Evolutionary conservation across 441 rosid species (phyloP), one percentile per base, ranked within the genome.

Genomic region (Macaranga tanarius): DNA sequence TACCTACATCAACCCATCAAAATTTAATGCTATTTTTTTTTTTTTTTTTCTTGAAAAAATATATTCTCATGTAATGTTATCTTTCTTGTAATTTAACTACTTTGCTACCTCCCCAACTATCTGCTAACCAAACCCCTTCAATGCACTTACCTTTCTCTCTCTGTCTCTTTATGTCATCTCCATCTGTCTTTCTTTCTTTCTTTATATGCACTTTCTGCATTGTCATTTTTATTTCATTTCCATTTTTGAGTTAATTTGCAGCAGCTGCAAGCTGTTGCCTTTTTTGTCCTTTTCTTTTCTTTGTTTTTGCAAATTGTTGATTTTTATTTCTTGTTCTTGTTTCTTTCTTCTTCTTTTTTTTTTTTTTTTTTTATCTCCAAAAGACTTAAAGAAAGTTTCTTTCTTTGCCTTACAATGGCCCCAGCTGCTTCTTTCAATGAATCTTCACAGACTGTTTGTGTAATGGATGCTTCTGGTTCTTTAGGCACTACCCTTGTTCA

Each of bases 401-500:
- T 60, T n/a, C 10, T 44, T 11, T 5, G 19, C 5, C 6, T 40
- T 5, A 5, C 2, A 52, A 87, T 87, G 88, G 87, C 84, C 5
- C 80, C 84, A 7, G 81, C 83, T 44, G 22, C 10, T 76, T 52
- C 81, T 69, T 74, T 80, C 55, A 5, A 69, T 68, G 77, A 65
- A 9, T 28, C 44, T 34, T 60, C 80, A 2, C 74, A 70, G 60
- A 70, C 81, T 2, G 89, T 86, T 13, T 88, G 92, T 69, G 92
- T 88, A 60, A 86, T 86, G 92, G 90, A 86, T 47, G 89, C 92
- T 65, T 86, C 90, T 4, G 83, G 89, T 71, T 65, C 38, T 58
- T 83, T 88, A 15, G 92, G 92, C 69, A 84, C 79, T 42, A 16
- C 79, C 76, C 79, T 88, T 17, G 86, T 86, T 12, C 72, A 77